These are phyloP conservation scores for Xylaria sp. DNA, from an alignment of 2,329 filamentous ascomycete species.

Conservation along the genomic window DNA sequence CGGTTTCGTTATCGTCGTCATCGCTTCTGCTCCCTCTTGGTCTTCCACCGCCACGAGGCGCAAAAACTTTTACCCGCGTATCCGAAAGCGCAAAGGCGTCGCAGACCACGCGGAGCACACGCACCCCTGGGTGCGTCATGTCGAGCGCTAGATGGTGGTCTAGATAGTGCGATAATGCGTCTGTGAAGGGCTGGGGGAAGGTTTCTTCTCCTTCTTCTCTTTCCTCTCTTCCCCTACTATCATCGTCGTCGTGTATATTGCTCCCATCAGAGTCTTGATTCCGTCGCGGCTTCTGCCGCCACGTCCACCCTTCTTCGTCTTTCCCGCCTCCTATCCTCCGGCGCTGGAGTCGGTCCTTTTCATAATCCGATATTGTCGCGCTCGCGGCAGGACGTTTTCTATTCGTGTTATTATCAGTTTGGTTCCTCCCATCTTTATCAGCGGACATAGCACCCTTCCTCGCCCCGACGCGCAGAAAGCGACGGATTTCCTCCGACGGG, in stretches of 20 bases:
- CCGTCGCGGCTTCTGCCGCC: constrained; percentile 42
- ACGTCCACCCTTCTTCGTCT: constrained; percentile 60
- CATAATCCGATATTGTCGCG: constrained; percentile 38
- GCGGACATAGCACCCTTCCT: not conserved
- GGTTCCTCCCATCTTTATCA: not conserved
- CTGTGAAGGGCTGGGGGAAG: constrained; percentile 52
- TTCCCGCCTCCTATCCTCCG: constrained; percentile 54
- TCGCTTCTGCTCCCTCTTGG: too few relatives aligned
- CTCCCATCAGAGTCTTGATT: not conserved
- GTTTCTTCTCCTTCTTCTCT: too few relatives aligned
- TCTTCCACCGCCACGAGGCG: constrained; percentile 11
- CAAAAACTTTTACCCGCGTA: constrained; percentile 56
- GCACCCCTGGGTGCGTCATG: constrained; percentile 61
- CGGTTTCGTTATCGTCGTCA: too few relatives aligned
- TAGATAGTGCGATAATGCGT: constrained; percentile 57
- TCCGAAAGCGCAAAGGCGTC: constrained; percentile 62
- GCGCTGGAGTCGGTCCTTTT: constrained; percentile 39
- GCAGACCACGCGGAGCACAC: constrained; percentile 59
- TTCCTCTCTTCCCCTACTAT: too few relatives aligned
- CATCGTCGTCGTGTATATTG: not conserved
- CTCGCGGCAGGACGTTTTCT: constrained; percentile 16
- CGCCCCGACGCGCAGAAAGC: constrained; percentile 52
- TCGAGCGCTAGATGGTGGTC: constrained; percentile 60
- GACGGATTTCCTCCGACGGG: constrained; percentile 52
- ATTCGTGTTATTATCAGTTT: not conserved